phyloP scores from a whole-genome alignment of 2,329 filamentous ascomycete species.

The Colletotrichum aenigma region DNA sequence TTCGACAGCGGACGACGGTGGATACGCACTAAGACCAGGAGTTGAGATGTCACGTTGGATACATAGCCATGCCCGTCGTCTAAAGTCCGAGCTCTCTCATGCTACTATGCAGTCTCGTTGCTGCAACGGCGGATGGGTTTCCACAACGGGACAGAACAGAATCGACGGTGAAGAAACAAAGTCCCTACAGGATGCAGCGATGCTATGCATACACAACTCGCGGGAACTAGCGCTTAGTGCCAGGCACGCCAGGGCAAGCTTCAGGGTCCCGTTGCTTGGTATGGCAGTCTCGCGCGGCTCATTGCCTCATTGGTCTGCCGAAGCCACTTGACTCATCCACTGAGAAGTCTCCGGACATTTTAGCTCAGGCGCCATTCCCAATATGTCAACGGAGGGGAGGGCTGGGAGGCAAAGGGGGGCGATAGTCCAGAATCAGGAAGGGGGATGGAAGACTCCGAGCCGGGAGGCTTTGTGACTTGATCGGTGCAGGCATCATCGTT shows the following conservation, averaged over 20 bases:
- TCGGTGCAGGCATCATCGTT: background rate
- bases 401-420: background rate
- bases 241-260: constrained; percentile 18
- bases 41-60: constrained; percentile 12
- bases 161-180: background rate
- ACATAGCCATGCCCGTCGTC: background rate
- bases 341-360: background rate
- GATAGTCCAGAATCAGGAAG: background rate
- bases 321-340: background rate
- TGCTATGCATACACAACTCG: background rate
- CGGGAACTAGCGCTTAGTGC: constrained; percentile 17
- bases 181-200: constrained; percentile 11
- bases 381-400: background rate
- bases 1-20: background rate
- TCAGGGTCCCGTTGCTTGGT: background rate
- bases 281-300: background rate
- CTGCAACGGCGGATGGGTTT: background rate
- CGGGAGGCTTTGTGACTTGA: background rate
- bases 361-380: background rate
- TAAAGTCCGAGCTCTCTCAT: background rate
- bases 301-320: background rate
- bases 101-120: background rate
- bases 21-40: background rate
- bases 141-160: background rate
- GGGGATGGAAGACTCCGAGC: background rate